These are phyloP conservation scores for Nissolia schottii DNA, from an alignment of 306 rosid genomes.

Conservation along the genomic window DNA sequence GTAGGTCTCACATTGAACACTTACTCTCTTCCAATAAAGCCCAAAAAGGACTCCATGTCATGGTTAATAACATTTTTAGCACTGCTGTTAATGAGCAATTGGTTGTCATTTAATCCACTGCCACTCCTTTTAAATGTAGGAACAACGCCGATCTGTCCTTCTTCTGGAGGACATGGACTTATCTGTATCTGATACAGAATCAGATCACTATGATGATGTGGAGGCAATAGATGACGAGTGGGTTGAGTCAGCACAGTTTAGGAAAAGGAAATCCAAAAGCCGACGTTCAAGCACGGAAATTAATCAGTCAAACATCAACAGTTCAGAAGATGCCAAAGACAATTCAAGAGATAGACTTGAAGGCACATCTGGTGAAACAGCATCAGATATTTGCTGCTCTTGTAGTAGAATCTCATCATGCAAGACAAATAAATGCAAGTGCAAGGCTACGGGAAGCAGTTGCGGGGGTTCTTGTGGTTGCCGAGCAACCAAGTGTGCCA, in stretches of 20 bases:
- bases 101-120: neutral
- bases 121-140: conserved; percentile 39
- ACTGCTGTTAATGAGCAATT: neutral
- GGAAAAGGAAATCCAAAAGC: conserved; percentile 41
- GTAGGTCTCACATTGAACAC: conserved; percentile 35
- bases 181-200: conserved; percentile 51
- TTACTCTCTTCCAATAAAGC: neutral
- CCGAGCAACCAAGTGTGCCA: conserved; percentile 49
- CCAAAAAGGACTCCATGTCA: neutral
- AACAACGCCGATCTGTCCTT: conserved; percentile 45
- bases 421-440: conserved; percentile 69
- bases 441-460: conserved; percentile 42
- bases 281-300: conserved; percentile 27
- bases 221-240: conserved; percentile 44
- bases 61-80: neutral
- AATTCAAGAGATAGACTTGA: conserved; percentile 28
- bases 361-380: conserved; percentile 3
- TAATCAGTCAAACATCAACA: conserved; percentile 1
- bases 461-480: conserved; percentile 73
- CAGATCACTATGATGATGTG: conserved; percentile 44
- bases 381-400: conserved; percentile 50
- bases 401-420: conserved; percentile 67
- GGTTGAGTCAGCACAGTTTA: conserved; percentile 34
- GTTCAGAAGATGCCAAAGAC: conserved; percentile 29
- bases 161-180: conserved; percentile 75